Percentiles rank a stretch among this genome's conserved stretches.
Conservation (phyloP, 805 yeast genomes). For the Metschnikowia orientalis region DNA sequence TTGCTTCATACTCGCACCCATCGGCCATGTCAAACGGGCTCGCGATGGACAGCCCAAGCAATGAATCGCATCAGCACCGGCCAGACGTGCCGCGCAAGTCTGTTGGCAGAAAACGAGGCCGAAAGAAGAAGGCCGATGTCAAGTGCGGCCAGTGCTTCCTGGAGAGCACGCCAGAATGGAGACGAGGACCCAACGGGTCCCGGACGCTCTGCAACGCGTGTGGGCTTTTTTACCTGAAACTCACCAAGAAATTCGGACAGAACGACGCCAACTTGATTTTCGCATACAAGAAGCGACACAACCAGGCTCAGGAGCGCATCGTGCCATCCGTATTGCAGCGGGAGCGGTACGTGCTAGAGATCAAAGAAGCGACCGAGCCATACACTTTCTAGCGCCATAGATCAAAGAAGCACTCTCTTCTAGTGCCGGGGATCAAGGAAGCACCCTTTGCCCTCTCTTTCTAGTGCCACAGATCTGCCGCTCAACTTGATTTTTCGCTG, state of each 20-base stretch:
- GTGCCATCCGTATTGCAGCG: conserved; percentile 14
- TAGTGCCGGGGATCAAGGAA: background rate
- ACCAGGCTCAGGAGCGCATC: conserved; percentile 14
- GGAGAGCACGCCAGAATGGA: conserved; percentile 84
- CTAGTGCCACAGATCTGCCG: conserved; percentile 8
- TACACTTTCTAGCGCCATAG: background rate
- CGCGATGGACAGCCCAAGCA: too few relatives aligned
- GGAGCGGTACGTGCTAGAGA: conserved; percentile 8
- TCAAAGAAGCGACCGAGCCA: too few relatives aligned
- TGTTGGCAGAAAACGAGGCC: conserved; percentile 16
- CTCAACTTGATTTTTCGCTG: conserved; percentile 11
- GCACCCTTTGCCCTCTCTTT: conserved; percentile 3
- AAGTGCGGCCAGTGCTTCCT: conserved; percentile 18
- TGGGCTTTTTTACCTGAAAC: conserved; percentile 69
- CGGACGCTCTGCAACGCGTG: conserved; percentile 89
- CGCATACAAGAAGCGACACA: conserved; percentile 13
- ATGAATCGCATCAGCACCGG: too few relatives aligned
- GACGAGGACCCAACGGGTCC: conserved; percentile 82
- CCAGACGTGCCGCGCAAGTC: background rate
- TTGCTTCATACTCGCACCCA: conserved; percentile 1
- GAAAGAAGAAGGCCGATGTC: conserved; percentile 16
- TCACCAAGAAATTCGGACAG: conserved; percentile 45
- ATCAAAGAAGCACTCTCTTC: background rate
- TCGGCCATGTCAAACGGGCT: too few relatives aligned
- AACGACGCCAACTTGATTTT: conserved; percentile 32